phyloP scores from a whole-genome alignment of 192 early-diverging fungal genomes.

The Lobosporangium transversale region DNA sequence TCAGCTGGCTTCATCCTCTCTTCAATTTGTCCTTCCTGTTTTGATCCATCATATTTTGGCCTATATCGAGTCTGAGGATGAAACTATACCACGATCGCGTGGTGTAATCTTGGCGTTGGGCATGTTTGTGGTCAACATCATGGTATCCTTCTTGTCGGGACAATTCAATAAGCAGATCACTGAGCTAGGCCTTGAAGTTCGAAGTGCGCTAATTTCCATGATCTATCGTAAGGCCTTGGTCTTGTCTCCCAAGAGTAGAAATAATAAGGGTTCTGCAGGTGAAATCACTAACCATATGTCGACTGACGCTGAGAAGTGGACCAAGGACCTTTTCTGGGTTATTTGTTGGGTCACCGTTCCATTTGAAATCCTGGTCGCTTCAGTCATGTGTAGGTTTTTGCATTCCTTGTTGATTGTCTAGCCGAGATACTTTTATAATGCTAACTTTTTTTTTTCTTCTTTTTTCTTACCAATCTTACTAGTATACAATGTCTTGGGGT shows the following conservation, averaged over 20 bases:
- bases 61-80: slow-evolving; percentile 22
- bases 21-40: slow-evolving; percentile 15
- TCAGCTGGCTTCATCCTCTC: neutral
- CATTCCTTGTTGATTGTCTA: neutral
- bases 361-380: slow-evolving; percentile 10
- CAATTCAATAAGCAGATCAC: slow-evolving; percentile 35
- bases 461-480: neutral
- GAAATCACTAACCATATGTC: slow-evolving; percentile 42
- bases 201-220: slow-evolving; percentile 74
- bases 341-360: slow-evolving; percentile 12
- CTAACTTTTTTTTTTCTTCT: neutral
- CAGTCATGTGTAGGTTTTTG: slow-evolving; percentile 23
- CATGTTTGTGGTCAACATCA: slow-evolving; percentile 14
- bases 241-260: slow-evolving; percentile 65
- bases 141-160: neutral
- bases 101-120: slow-evolving; percentile 17
- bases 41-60: slow-evolving; percentile 22
- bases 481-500: slow-evolving; percentile 26
- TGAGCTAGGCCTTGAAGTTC: slow-evolving; percentile 70
- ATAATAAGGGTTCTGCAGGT: slow-evolving; percentile 8
- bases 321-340: slow-evolving; percentile 1
- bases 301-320: slow-evolving; percentile 37
- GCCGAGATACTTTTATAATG: too few species aligned
- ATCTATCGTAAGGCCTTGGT: slow-evolving; percentile 84
- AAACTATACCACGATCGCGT: neutral